Evolutionary conservation across 1,139 yeast genomes (phyloP).

Genomic region (Wickerhamomyces sp.): DNA sequence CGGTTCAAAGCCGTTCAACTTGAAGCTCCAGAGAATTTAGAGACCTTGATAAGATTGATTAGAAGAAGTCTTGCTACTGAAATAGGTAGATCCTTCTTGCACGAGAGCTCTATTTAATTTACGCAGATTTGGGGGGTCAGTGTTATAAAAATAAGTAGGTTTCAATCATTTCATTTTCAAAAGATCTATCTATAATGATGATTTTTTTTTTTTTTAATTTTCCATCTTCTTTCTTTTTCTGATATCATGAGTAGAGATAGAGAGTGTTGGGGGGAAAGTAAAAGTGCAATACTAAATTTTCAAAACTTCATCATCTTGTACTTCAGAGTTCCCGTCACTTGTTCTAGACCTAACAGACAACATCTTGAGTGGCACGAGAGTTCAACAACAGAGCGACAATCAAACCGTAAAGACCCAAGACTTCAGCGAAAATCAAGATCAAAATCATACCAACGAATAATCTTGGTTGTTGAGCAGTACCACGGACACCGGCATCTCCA

Average conservation of each 20-base stretch:
- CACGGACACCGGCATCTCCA: slow-evolving; percentile 98
- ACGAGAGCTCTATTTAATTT: slow-evolving; percentile 6
- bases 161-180: too few relatives aligned
- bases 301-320: too few relatives aligned
- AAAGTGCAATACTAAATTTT: too few relatives aligned
- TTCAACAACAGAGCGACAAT: slow-evolving; percentile 95
- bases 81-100: slow-evolving; percentile 20
- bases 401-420: slow-evolving; percentile 93
- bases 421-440: slow-evolving; percentile 98
- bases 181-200: too few relatives aligned
- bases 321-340: too few relatives aligned
- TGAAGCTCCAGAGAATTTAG: slow-evolving; percentile 14
- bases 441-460: slow-evolving; percentile 96
- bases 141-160: too few relatives aligned
- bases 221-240: not conserved
- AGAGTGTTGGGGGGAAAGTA: too few relatives aligned
- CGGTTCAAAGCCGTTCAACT: slow-evolving; percentile 14
- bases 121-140: too few relatives aligned
- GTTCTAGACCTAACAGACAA: slow-evolving; percentile 52
- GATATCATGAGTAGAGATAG: too few relatives aligned
- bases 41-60: slow-evolving; percentile 10
- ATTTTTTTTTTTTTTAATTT: not conserved
- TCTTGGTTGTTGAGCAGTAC: slow-evolving; percentile 94
- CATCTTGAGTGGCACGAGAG: slow-evolving; percentile 95
- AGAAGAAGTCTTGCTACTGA: slow-evolving; percentile 22